A percentile compares a stretch with the other conserved stretches of the same genome.
phyloP scores from a whole-genome alignment of 1,139 yeast genomes.

The Diutina mesorugosa region DNA sequence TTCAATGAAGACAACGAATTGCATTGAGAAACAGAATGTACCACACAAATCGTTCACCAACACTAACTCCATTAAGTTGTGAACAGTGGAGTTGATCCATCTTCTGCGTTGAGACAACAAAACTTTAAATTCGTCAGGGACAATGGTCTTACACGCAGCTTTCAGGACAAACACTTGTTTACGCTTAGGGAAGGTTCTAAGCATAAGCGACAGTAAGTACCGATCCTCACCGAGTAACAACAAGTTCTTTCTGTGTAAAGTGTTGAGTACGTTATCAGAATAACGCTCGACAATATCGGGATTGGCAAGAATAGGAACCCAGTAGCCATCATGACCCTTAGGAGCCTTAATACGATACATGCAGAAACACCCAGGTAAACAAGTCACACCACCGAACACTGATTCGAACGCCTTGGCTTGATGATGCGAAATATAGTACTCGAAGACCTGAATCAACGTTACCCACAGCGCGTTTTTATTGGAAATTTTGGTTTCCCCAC shows the following conservation, averaged over 20 bases:
- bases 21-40: constrained; percentile 95
- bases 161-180: constrained; percentile 88
- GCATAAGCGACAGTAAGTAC: constrained; percentile 77
- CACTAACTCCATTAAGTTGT: constrained; percentile 83
- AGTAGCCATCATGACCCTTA: constrained; percentile 77
- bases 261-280: constrained; percentile 77
- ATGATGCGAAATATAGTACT: constrained; percentile 91
- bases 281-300: constrained; percentile 95
- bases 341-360: constrained; percentile 94
- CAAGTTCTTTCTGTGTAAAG: constrained; percentile 82
- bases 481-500: constrained; percentile 94
- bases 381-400: constrained; percentile 91
- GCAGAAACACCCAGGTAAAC: constrained; percentile 96
- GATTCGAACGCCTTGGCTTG: constrained; percentile 95
- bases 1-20: constrained; percentile 80
- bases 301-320: constrained; percentile 94
- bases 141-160: constrained; percentile 92
- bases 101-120: constrained; percentile 91
- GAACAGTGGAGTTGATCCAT: constrained; percentile 97
- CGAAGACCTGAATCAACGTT: constrained; percentile 90
- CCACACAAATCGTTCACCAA: constrained; percentile 90
- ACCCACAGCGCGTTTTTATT: constrained; percentile 86
- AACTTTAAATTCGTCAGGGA: constrained; percentile 72
- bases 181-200: constrained; percentile 85
- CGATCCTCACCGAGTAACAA: constrained; percentile 90